A percentile compares a stretch with the other conserved stretches of the same genome.
Evolutionary conservation across 2,329 filamentous ascomycete genomes (phyloP).

Genomic region (Cercospora berteroae): DNA sequence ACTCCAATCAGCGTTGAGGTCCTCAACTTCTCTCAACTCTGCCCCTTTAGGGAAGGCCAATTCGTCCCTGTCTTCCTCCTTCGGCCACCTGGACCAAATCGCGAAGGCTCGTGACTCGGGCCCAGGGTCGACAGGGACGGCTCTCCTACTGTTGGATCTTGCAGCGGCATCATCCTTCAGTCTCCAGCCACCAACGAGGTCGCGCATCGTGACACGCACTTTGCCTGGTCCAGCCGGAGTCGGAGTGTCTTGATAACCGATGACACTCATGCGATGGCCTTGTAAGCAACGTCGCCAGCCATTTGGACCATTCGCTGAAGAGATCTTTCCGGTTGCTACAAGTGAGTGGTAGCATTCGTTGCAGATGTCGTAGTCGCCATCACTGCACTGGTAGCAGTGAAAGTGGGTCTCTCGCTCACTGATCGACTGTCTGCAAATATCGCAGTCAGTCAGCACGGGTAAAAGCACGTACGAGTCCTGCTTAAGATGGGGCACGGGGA

Average conservation of each 20-base stretch:
- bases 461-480: constrained; percentile 44
- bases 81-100: constrained; percentile 72
- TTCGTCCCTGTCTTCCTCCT: constrained; percentile 67
- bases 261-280: constrained; percentile 79
- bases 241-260: constrained; percentile 66
- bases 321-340: constrained; percentile 63
- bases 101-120: constrained; percentile 63
- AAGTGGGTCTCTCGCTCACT: constrained; percentile 67
- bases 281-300: constrained; percentile 82
- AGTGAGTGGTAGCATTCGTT: constrained; percentile 71
- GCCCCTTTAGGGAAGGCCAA: constrained; percentile 79
- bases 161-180: constrained; percentile 52
- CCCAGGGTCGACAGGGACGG: constrained; percentile 70
- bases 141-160: constrained; percentile 36
- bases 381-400: constrained; percentile 75
- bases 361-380: constrained; percentile 88
- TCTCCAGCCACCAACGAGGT: constrained; percentile 73
- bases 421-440: constrained; percentile 73
- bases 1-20: constrained; percentile 89
- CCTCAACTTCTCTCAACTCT: constrained; percentile 77
- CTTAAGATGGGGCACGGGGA: constrained; percentile 39
- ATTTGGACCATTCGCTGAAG: constrained; percentile 68
- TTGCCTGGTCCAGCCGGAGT: constrained; percentile 58
- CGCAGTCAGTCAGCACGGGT: constrained; percentile 68
- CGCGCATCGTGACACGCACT: constrained; percentile 64